A percentile compares a stretch with the other conserved stretches of the same genome.
Evolutionary conservation across 2,329 filamentous ascomycete genomes (phyloP).

Genomic region (Alternaria panax): DNA sequence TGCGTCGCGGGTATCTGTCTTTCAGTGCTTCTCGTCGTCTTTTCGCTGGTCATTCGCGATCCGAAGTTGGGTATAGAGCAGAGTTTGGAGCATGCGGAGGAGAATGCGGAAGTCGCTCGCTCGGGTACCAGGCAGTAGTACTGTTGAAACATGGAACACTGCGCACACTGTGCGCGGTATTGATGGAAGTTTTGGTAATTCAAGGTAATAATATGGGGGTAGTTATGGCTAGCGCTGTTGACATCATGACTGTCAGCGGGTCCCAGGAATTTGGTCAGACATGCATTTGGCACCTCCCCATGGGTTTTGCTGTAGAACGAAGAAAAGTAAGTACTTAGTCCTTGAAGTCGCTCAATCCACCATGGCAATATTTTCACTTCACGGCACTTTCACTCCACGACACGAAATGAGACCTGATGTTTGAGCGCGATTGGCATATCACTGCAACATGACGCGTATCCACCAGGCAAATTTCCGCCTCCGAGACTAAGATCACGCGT

Average conservation of each 20-base stretch:
- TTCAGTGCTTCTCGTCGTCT: slow-evolving; percentile 56
- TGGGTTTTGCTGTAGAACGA: not conserved
- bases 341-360: too few species aligned
- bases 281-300: not conserved
- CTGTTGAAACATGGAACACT: not conserved
- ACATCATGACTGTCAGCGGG: not conserved
- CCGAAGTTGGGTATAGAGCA: slow-evolving; percentile 57
- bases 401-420: too few species aligned
- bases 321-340: too few species aligned
- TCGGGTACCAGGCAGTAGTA: not conserved
- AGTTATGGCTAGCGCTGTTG: not conserved
- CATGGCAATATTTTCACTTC: too few species aligned
- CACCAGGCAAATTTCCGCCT: too few species aligned
- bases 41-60: slow-evolving; percentile 56
- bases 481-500: too few species aligned
- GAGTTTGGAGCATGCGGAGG: slow-evolving; percentile 54
- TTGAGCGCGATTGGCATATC: too few species aligned
- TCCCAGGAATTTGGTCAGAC: not conserved
- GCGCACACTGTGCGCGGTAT: not conserved
- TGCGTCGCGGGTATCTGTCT: slow-evolving; percentile 62
- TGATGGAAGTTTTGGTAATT: not conserved
- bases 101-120: not conserved
- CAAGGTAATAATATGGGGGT: too few species aligned
- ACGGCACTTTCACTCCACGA: too few species aligned
- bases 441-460: too few species aligned